phyloP scores from a whole-genome alignment of 2,329 filamentous ascomycete genomes.

The Sporothrix euskadiensis region DNA sequence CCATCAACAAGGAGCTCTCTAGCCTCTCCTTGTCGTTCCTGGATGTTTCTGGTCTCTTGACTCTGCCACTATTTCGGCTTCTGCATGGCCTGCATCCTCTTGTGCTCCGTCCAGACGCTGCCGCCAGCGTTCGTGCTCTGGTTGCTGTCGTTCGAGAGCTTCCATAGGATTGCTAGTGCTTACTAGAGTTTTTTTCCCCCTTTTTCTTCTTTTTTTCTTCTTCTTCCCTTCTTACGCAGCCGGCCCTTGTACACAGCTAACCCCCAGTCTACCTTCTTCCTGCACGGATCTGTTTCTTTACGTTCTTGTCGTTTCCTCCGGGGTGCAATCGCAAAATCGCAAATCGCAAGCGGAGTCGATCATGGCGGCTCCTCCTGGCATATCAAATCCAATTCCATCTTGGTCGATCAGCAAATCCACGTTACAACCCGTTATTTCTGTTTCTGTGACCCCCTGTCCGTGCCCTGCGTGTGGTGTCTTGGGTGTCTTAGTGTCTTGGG shows the following conservation, averaged over 20 bases:
- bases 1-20: not conserved
- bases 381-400: conserved; percentile 17
- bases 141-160: not conserved
- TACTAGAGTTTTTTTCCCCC: too few species aligned
- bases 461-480: conserved; percentile 17
- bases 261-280: not conserved
- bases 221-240: not conserved
- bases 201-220: not conserved
- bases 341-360: conserved; percentile 13
- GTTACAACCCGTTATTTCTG: conserved; percentile 21
- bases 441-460: conserved; percentile 18
- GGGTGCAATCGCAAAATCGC: not conserved
- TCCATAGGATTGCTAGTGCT: not conserved
- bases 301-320: not conserved
- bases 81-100: conserved; percentile 16
- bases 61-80: conserved; percentile 18
- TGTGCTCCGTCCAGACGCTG: conserved; percentile 2
- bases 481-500: conserved; percentile 1
- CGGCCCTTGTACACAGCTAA: not conserved
- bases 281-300: not conserved
- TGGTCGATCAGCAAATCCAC: conserved; percentile 20
- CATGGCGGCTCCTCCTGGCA: conserved; percentile 16
- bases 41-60: not conserved
- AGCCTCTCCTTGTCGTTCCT: not conserved
- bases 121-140: not conserved